Percentiles rank a stretch among this genome's conserved stretches.
Evolutionary conservation across 2,329 filamentous ascomycete genomes (phyloP).

Genomic region (Sphaerostilbella broomeana): DNA sequence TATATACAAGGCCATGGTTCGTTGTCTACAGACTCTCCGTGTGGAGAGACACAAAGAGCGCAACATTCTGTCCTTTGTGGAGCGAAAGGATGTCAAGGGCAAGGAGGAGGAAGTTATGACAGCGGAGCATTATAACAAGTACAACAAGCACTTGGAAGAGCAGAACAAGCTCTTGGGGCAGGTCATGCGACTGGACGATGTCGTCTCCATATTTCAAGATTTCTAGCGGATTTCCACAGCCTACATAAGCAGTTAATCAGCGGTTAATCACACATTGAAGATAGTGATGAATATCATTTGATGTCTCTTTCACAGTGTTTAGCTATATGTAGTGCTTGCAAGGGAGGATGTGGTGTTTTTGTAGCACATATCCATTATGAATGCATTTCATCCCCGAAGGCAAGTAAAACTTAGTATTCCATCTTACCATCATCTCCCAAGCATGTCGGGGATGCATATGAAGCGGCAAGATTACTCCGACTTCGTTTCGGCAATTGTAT

Average conservation of each 20-base stretch:
- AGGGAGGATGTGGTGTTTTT: too few relatives aligned
- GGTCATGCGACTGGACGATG: slow-evolving; percentile 72
- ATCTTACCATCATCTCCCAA: too few relatives aligned
- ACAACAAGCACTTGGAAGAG: slow-evolving; percentile 53
- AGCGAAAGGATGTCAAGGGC: slow-evolving; percentile 78
- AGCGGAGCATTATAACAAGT: slow-evolving; percentile 62
- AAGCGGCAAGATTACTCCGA: too few relatives aligned
- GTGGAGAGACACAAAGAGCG: slow-evolving; percentile 67
- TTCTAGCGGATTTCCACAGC: slow-evolving; percentile 42
- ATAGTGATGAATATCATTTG: too few relatives aligned
- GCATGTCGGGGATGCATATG: too few relatives aligned
- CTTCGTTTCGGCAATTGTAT: too few relatives aligned
- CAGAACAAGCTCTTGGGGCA: slow-evolving; percentile 72
- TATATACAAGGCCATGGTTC: slow-evolving; percentile 83
- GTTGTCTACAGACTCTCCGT: slow-evolving; percentile 72
- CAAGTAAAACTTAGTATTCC: too few relatives aligned
- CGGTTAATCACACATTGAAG: background rate
- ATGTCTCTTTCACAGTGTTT: too few relatives aligned
- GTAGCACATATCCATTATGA: too few relatives aligned
- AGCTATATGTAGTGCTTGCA: too few relatives aligned
- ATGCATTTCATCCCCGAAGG: too few relatives aligned
- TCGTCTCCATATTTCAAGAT: slow-evolving; percentile 78
- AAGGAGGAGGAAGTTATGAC: slow-evolving; percentile 76
- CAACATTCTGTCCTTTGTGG: slow-evolving; percentile 71
- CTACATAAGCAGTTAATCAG: too few relatives aligned